phyloP scores from a whole-genome alignment of 2,329 filamentous ascomycete species.

The Colletotrichum musicola region DNA sequence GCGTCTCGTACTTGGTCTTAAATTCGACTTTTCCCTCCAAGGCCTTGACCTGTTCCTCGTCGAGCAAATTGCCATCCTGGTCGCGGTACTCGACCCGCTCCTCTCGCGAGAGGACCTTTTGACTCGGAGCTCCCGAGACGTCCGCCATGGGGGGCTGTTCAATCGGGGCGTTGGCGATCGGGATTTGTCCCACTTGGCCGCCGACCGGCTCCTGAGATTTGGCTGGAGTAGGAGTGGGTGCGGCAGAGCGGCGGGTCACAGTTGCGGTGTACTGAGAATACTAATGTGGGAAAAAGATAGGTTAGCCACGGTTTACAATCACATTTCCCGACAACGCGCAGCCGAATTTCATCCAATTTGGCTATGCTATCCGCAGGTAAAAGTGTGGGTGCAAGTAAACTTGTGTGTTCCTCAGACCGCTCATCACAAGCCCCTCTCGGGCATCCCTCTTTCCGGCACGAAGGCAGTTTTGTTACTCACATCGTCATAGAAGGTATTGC shows the following conservation, averaged over 20 bases:
- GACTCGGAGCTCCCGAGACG: slow-evolving; percentile 64
- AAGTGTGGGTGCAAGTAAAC: neutral
- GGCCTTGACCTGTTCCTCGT: slow-evolving; percentile 84
- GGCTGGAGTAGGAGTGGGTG: slow-evolving; percentile 22
- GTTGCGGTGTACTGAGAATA: slow-evolving; percentile 37
- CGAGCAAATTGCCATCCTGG: slow-evolving; percentile 89
- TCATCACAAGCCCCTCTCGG: slow-evolving; percentile 42
- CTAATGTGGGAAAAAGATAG: slow-evolving; percentile 20
- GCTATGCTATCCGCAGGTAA: slow-evolving; percentile 19
- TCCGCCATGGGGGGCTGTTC: slow-evolving; percentile 47
- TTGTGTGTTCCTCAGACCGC: neutral
- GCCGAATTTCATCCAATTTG: slow-evolving; percentile 32
- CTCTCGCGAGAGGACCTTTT: slow-evolving; percentile 70
- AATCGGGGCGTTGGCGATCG: slow-evolving; percentile 44
- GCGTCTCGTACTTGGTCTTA: slow-evolving; percentile 95
- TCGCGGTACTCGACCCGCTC: slow-evolving; percentile 95
- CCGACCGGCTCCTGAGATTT: slow-evolving; percentile 32
- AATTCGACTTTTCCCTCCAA: slow-evolving; percentile 95
- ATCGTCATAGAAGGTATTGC: slow-evolving; percentile 88
- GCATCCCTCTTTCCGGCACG: slow-evolving; percentile 53
- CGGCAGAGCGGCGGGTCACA: slow-evolving; percentile 22
- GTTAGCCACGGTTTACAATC: slow-evolving; percentile 21
- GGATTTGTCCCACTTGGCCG: slow-evolving; percentile 44
- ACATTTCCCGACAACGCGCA: neutral
- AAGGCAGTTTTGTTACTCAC: slow-evolving; percentile 71